Base-by-base conservation (phyloP, 805 yeast species). In the Starmerella scarabaei region DNA sequence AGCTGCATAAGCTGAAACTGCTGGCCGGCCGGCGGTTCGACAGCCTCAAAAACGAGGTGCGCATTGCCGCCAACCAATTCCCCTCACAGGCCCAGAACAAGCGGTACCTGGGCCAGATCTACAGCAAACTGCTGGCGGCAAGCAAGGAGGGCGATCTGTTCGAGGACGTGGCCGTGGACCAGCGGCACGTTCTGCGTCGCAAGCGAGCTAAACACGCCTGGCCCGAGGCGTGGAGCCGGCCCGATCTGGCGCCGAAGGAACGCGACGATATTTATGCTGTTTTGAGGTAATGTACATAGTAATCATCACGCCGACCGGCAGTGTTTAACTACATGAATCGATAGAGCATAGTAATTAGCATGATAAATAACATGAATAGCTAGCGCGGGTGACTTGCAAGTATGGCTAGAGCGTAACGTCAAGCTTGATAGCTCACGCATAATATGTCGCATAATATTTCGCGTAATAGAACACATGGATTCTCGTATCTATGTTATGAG, bases 71-170 rank as follows among this genome's bases (percentile, higher is more conserved):
- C 26, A 76, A 71, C 37, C 69, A 69, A 52, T 82, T 69, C 58
- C 66, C 73, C 6, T 82, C 83, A 53, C 78, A 94, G 31, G 72
- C 93, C 1, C 96, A 88, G 61, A 91, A 91, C 61, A 80, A 88
- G 36, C 71, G 80, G 48, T 75, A 68, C 57, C 62, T 83, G 47
- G 75, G 77, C 16, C 80, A 75, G 40, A 67, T 75, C 21, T 65
- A 85, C 48, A 70, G 71, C 49, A 68, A 67, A 41, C 64, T 91
- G 36, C 53, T 86, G 21, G 56, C 57, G 20, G 86, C 76, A 52
- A 65, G 94, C 6, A 80, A 75, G 53, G 79, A 73, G 37, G 79
- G 73, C 39, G 53, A 65, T 3, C 71, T 71, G 43, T 81, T 82
- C 51, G 67, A 68, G 32, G 93, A 82, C 53, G 64, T 88, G 24